These are phyloP conservation scores for Huiozyma naganishii DNA, from an alignment of 805 yeast species.

Conservation along the genomic window DNA sequence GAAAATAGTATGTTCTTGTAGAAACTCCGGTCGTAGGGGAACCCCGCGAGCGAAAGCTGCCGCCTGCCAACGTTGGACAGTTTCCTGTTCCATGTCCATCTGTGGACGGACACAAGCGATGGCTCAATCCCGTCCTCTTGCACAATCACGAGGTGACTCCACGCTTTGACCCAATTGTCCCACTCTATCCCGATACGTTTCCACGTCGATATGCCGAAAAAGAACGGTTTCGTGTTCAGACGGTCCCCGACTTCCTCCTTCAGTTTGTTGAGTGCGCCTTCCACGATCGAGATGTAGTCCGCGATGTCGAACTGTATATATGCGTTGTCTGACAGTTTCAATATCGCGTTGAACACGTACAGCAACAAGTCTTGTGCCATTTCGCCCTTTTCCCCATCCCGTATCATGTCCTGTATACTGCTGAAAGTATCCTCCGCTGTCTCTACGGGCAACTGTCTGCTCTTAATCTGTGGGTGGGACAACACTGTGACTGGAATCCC, in stretches of 20 bases:
- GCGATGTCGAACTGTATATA: constrained; percentile 57
- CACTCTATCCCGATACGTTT: constrained; percentile 36
- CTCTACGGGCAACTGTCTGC: constrained; percentile 42
- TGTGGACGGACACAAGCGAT: constrained; percentile 52
- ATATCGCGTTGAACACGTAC: constrained; percentile 39
- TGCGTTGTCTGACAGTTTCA: constrained; percentile 67
- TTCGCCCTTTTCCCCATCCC: constrained; percentile 39
- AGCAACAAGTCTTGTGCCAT: constrained; percentile 48
- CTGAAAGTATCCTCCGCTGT: constrained; percentile 60
- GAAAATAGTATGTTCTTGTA: constrained; percentile 62
- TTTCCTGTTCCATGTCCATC: constrained; percentile 77
- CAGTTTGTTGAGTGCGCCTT: constrained; percentile 37
- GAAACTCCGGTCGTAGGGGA: constrained; percentile 44
- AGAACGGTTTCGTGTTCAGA: constrained; percentile 23
- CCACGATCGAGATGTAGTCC: constrained; percentile 36
- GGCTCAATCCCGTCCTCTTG: constrained; percentile 59
- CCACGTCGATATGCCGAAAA: constrained; percentile 30
- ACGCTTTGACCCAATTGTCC: constrained; percentile 46
- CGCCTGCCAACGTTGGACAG: constrained; percentile 44
- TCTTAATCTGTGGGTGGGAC: constrained; percentile 12
- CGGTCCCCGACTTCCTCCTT: constrained; percentile 12
- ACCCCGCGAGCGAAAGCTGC: constrained; percentile 36
- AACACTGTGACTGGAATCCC: constrained; percentile 40
- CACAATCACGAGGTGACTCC: constrained; percentile 44
- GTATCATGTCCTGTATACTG: constrained; percentile 32